Evolutionary conservation across 73 alveolate genomes (phyloP).

Genomic region (Tetrahymena thermophila): DNA sequence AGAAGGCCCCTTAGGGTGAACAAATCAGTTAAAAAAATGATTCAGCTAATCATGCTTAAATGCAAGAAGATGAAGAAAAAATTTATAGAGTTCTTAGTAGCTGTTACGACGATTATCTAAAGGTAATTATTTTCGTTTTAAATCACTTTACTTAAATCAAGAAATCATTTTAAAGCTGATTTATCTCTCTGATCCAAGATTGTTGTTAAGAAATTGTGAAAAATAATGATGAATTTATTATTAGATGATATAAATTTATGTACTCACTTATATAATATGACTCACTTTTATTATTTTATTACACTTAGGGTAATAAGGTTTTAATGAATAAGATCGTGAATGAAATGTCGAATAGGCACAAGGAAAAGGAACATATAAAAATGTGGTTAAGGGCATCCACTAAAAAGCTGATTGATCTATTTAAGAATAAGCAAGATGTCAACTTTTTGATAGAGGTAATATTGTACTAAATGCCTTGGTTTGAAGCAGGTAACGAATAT

Average conservation of each 20-base stretch:
- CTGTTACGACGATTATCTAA: neutral
- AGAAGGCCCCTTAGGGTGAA: neutral
- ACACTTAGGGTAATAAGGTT: conserved; percentile 2
- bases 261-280: neutral
- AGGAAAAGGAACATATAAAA: neutral
- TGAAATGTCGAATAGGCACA: neutral
- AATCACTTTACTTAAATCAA: too few relatives aligned
- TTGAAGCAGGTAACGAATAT: neutral
- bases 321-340: neutral
- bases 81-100: neutral
- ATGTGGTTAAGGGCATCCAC: conserved; percentile 5
- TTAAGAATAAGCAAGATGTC: neutral
- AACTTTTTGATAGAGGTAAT: neutral
- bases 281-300: neutral
- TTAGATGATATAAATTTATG: too few relatives aligned
- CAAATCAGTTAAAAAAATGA: neutral
- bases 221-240: too few relatives aligned
- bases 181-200: neutral
- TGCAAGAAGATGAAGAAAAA: neutral
- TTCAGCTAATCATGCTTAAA: neutral
- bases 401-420: neutral
- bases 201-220: neutral
- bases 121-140: neutral
- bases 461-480: neutral
- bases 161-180: neutral